A percentile compares a stretch with the other conserved stretches of the same genome.
phyloP scores from a whole-genome alignment of 2,329 filamentous ascomycete genomes.

The Pyricularia sp. region DNA sequence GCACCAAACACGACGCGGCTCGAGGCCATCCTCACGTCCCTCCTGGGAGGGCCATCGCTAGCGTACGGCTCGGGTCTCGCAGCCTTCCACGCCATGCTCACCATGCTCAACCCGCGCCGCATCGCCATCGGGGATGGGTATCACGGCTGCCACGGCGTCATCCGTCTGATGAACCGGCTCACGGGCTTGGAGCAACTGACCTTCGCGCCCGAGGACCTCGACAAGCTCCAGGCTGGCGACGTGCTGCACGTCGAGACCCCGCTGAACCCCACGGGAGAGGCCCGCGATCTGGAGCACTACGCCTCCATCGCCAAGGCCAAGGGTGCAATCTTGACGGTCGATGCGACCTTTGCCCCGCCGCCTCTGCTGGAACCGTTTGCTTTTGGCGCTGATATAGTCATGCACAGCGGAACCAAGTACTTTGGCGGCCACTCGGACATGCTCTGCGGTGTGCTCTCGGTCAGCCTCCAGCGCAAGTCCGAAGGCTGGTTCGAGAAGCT shows the following conservation, averaged over 20 bases:
- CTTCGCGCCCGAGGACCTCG: slow-evolving; percentile 38
- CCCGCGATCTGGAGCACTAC: slow-evolving; percentile 58
- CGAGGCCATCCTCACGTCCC: slow-evolving; percentile 63
- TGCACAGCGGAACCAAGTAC: slow-evolving; percentile 95
- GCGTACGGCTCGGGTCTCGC: slow-evolving; percentile 78
- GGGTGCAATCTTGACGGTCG: slow-evolving; percentile 69
- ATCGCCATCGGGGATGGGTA: slow-evolving; percentile 77
- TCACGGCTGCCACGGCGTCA: slow-evolving; percentile 84
- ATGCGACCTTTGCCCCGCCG: slow-evolving; percentile 87
- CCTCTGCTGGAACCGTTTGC: slow-evolving; percentile 75
- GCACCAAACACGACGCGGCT: slow-evolving; percentile 74
- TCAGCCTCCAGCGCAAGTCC: slow-evolving; percentile 32
- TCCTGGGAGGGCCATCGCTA: slow-evolving; percentile 57
- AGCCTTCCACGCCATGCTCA: slow-evolving; percentile 77
- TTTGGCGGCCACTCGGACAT: slow-evolving; percentile 91
- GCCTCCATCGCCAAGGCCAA: slow-evolving; percentile 56
- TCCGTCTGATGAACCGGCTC: slow-evolving; percentile 60
- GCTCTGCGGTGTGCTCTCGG: slow-evolving; percentile 71
- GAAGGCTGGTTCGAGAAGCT: slow-evolving; percentile 47
- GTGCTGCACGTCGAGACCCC: slow-evolving; percentile 88
- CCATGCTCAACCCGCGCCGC: slow-evolving; percentile 69
- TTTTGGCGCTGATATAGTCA: slow-evolving; percentile 70
- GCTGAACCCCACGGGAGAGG: slow-evolving; percentile 78
- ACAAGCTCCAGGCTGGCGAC: slow-evolving; percentile 61
- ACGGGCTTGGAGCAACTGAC: slow-evolving; percentile 61